phyloP scores from a whole-genome alignment of 2,329 filamentous ascomycete species.

The Aureobasidium vineae region DNA sequence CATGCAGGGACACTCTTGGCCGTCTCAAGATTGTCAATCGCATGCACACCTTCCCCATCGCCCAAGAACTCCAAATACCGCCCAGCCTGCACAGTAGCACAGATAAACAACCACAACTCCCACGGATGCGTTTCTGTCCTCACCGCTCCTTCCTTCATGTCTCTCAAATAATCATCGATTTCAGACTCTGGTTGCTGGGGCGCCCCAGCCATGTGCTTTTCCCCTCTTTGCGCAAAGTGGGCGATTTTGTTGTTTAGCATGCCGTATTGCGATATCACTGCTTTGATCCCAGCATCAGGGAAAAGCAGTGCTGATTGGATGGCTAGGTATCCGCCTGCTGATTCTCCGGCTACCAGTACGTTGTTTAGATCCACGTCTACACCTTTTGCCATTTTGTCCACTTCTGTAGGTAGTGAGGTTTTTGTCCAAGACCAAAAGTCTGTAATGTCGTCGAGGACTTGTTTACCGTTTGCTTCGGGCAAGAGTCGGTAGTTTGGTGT shows the following conservation, averaged over 20 bases:
- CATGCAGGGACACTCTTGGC: conserved; percentile 33
- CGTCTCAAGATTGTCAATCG: conserved; percentile 36
- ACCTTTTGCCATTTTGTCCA: conserved; percentile 28
- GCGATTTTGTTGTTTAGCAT: conserved; percentile 34
- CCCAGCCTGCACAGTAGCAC: conserved; percentile 30
- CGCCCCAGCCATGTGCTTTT: conserved; percentile 22
- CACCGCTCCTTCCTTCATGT: conserved; percentile 26
- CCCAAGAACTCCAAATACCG: conserved; percentile 28
- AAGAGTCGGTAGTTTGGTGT: conserved; percentile 53
- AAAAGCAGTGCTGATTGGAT: conserved; percentile 34
- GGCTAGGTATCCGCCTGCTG: conserved; percentile 43
- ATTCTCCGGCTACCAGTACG: conserved; percentile 40
- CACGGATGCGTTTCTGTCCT: conserved; percentile 27
- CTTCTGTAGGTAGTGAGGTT: background rate
- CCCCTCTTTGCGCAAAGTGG: conserved; percentile 30
- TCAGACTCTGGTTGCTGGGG: conserved; percentile 20
- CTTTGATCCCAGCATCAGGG: conserved; percentile 32
- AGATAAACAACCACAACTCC: conserved; percentile 28
- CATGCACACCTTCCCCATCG: conserved; percentile 31
- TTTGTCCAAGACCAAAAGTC: conserved; percentile 52
- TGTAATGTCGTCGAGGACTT: conserved; percentile 50
- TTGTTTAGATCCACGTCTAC: conserved; percentile 33
- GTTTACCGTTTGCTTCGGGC: conserved; percentile 49
- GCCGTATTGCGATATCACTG: conserved; percentile 39
- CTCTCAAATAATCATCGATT: conserved; percentile 25